A percentile compares a stretch with the other conserved stretches of the same genome.
Evolutionary conservation across 2,329 filamentous ascomycete species (phyloP).

Genomic region (Ophiostoma australiae): DNA sequence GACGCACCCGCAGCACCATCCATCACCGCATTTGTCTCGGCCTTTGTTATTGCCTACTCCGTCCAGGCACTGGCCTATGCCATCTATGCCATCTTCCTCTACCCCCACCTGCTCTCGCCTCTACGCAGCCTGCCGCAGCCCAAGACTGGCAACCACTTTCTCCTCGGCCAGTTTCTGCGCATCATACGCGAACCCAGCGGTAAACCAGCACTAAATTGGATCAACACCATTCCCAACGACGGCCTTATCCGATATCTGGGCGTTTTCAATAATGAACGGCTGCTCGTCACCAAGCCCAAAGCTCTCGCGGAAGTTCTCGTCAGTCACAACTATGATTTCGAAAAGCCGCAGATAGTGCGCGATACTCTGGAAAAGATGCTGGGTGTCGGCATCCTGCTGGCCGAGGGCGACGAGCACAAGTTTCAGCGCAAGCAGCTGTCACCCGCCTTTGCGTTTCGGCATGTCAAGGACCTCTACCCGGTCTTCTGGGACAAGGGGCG

Average conservation of each 20-base stretch:
- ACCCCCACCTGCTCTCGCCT: constrained; percentile 48
- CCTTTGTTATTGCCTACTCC: constrained; percentile 36
- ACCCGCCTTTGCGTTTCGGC: constrained; percentile 80
- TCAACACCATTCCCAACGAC: constrained; percentile 57
- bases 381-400: constrained; percentile 68
- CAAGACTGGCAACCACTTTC: constrained; percentile 38
- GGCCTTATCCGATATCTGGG: constrained; percentile 64
- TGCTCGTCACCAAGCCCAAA: constrained; percentile 59
- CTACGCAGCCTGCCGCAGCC: constrained; percentile 46
- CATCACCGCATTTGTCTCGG: constrained; percentile 32
- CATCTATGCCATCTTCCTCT: constrained; percentile 44
- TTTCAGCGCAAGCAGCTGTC: constrained; percentile 71
- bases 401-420: constrained; percentile 89
- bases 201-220: constrained; percentile 40
- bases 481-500: constrained; percentile 75
- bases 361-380: constrained; percentile 58
- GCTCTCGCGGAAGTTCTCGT: constrained; percentile 66
- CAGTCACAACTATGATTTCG: constrained; percentile 64
- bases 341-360: constrained; percentile 55
- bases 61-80: constrained; percentile 36
- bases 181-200: constrained; percentile 42
- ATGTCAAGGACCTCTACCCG: constrained; percentile 79
- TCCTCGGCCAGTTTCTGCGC: constrained; percentile 45
- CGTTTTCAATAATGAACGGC: constrained; percentile 57
- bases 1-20: constrained; percentile 26